Evolutionary conservation across 2,329 filamentous ascomycete genomes (phyloP), one percentile per base, ranked within the genome.

Genomic region (Fusarium pseudocircinatum): DNA sequence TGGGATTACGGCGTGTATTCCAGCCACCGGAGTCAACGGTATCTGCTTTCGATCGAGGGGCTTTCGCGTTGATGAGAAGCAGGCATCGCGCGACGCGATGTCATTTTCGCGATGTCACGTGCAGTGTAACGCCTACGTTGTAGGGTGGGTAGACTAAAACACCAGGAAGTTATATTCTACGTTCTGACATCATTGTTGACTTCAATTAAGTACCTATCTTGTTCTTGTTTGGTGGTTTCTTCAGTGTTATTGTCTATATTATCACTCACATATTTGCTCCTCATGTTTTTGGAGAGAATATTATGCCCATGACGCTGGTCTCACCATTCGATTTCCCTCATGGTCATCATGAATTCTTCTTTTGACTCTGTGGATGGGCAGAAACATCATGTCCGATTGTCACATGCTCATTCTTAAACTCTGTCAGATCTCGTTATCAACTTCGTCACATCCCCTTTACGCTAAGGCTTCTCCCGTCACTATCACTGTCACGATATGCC

Each of bases 31-130:
- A 40, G 24, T 58, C 56, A 15, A 13, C 40, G 34, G n/a, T 57
- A 22, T 37, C 36, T 60, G 42, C 30, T 26, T 52, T 39, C 26
- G 10, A 42, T 60, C 24, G 42, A 56, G n/a, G 42, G 49, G 49
- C 46, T 49, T 56, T 32, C 36, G 53, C 61, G 61, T 46, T 52
- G 46, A 58, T 66, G 18, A 54, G 50, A 34, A 22, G 15, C 22
- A 22, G 16, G 56, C 32, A 50, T 47, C 66, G 50, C 59, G 70
- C 56, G 70, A 73, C 71, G 63, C 63, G 70, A 60, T 36, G 43
- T 26, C 22, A 36, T 32, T 42, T 42, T 67, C 70, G 67, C 70
- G 71, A 49, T 32, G 47, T 73, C 71, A 73, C 69, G 71, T 73
- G 71, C 60, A n/a, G 10, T 18, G 20, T 12, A 3, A 3, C 14